A percentile compares a stretch with the other conserved stretches of the same genome.
Evolutionary conservation across 352 stramenopile species (phyloP).

Genomic region (Pythium plurisporium): DNA sequence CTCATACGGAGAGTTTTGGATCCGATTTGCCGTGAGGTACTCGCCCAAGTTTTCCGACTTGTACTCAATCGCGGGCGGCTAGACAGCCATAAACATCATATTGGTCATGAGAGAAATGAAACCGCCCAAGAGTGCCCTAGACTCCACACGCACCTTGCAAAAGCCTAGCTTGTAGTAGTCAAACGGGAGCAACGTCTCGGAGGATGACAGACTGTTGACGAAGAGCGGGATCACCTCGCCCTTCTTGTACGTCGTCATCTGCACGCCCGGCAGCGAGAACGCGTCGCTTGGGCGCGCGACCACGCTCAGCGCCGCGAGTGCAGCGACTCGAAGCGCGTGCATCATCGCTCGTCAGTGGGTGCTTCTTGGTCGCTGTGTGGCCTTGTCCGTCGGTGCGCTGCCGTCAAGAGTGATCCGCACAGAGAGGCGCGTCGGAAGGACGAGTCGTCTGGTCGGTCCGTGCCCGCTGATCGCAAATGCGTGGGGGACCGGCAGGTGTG

Average conservation of each 20-base stretch:
- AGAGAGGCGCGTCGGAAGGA: not conserved
- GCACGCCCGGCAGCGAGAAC: conserved; percentile 82
- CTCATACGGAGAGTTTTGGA: conserved; percentile 98
- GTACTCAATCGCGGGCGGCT: conserved; percentile 91
- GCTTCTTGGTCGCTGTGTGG: not conserved
- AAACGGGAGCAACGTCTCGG: conserved; percentile 94
- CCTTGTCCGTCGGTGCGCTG: too few species aligned
- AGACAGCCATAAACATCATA: not conserved
- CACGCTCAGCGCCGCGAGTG: conserved; percentile 23
- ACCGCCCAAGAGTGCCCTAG: too few species aligned
- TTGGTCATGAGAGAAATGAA: too few species aligned
- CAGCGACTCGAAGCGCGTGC: conserved; percentile 21
- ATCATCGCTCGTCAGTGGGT: not conserved
- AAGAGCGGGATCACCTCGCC: conserved; percentile 86
- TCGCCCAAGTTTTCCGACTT: conserved; percentile 99
- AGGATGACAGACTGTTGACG: conserved; percentile 94
- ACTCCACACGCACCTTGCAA: conserved; percentile 68
- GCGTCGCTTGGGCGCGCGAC: conserved; percentile 14
- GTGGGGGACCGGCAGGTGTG: not conserved
- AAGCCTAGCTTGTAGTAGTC: conserved; percentile 98
- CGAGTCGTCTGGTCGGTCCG: not conserved
- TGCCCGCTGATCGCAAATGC: not conserved
- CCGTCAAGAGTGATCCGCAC: not conserved
- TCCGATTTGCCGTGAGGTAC: conserved; percentile 98
- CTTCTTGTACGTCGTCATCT: conserved; percentile 88